Percentiles rank a stretch among this genome's conserved stretches.
Conservation (phyloP, 768 basidiomycete genomes). For the Epithele typhae region DNA sequence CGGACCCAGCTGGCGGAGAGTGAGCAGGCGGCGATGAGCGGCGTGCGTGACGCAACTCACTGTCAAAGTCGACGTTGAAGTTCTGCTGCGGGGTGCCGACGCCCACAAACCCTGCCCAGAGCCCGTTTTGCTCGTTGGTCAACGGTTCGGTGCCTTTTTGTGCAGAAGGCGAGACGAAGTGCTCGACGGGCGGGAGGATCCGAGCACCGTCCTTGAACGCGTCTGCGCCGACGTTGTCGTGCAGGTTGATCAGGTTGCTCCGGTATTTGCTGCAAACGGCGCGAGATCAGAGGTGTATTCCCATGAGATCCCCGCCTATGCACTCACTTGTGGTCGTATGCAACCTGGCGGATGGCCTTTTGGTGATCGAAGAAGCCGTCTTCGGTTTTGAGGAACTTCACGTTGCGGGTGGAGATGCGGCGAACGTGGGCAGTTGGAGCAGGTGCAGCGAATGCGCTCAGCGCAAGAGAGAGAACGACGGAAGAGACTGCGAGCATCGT, state of each 20-base stretch:
- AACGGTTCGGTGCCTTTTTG: slow-evolving; percentile 21
- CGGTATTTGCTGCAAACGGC: slow-evolving; percentile 14
- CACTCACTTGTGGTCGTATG: slow-evolving; percentile 16
- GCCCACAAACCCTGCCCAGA: slow-evolving; percentile 40
- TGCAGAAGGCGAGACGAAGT: slow-evolving; percentile 3
- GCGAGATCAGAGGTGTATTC: background rate
- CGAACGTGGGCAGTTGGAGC: background rate
- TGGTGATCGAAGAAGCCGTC: slow-evolving; percentile 17
- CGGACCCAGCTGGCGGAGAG: slow-evolving; percentile 11
- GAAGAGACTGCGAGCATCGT: background rate
- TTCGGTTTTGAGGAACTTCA: slow-evolving; percentile 1
- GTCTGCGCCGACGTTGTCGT: slow-evolving; percentile 4
- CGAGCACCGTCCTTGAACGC: slow-evolving; percentile 22
- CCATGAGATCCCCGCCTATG: too few species aligned
- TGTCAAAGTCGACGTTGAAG: slow-evolving; percentile 20
- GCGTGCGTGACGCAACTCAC: background rate
- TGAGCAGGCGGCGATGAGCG: too few species aligned
- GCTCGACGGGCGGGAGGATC: slow-evolving; percentile 18
- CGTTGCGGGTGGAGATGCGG: slow-evolving; percentile 13
- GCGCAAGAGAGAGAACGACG: background rate
- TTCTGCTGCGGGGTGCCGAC: slow-evolving; percentile 43
- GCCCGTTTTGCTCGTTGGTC: slow-evolving; percentile 15
- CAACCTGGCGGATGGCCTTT: slow-evolving; percentile 8
- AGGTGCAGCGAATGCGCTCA: background rate
- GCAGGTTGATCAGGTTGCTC: slow-evolving; percentile 14